Conservation (phyloP, 495 filamentous ascomycete species). For the Penicillium taxi region DNA sequence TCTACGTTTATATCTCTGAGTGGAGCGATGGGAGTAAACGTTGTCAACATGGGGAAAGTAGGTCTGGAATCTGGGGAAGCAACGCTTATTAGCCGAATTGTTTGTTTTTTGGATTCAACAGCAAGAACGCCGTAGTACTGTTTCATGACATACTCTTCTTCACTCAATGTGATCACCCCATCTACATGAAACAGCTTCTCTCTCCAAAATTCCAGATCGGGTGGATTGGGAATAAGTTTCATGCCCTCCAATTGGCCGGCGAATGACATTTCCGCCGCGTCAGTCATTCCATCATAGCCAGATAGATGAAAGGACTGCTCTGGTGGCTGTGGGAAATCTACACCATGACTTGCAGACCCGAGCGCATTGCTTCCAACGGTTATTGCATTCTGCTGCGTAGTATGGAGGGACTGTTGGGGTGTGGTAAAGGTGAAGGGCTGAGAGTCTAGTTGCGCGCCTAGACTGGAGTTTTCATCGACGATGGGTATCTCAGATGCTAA, state of each 20-base stretch:
- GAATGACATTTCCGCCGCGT: slow-evolving; percentile 9
- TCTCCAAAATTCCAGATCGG: slow-evolving; percentile 65
- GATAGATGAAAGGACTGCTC: slow-evolving; percentile 10
- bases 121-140: neutral
- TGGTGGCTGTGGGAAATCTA: slow-evolving; percentile 10
- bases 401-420: slow-evolving; percentile 12
- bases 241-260: slow-evolving; percentile 47
- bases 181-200: slow-evolving; percentile 70
- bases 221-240: slow-evolving; percentile 57
- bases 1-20: slow-evolving; percentile 77
- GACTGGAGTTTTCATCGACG: slow-evolving; percentile 6
- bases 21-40: slow-evolving; percentile 84
- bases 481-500: slow-evolving; percentile 8
- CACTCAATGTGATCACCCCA: slow-evolving; percentile 62
- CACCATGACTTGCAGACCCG: slow-evolving; percentile 6
- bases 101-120: neutral
- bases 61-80: slow-evolving; percentile 58
- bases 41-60: slow-evolving; percentile 92
- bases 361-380: slow-evolving; percentile 8
- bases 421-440: slow-evolving; percentile 15
- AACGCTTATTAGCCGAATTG: too few relatives aligned
- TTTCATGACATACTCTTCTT: slow-evolving; percentile 60
- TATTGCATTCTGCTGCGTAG: slow-evolving; percentile 7
- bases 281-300: slow-evolving; percentile 5
- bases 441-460: slow-evolving; percentile 17